These are phyloP conservation scores for Zymoseptoria crescenta DNA, from an alignment of 2,329 filamentous ascomycete species.

Conservation along the genomic window DNA sequence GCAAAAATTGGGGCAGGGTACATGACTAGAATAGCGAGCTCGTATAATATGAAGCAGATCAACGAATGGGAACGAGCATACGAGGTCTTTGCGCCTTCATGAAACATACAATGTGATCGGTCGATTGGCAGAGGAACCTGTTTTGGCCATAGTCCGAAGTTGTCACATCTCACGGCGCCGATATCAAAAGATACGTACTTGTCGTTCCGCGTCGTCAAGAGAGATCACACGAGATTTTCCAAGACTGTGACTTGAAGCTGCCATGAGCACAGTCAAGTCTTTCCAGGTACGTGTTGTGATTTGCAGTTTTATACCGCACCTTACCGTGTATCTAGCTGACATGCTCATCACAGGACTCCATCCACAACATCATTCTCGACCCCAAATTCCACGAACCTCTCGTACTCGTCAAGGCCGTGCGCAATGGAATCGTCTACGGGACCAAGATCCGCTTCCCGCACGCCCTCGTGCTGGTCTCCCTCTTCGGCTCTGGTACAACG, in stretches of 20 bases:
- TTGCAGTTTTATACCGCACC: background rate
- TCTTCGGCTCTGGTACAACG: constrained; percentile 79
- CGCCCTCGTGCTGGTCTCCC: constrained; percentile 92
- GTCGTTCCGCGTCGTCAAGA: too few relatives aligned
- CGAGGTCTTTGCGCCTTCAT: too few relatives aligned
- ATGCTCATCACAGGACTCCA: background rate
- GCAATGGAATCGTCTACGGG: constrained; percentile 93
- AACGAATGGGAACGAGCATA: too few relatives aligned
- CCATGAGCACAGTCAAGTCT: constrained; percentile 9
- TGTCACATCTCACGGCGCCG: too few relatives aligned
- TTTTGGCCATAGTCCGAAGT: too few relatives aligned
- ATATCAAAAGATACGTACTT: too few relatives aligned
- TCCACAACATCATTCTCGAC: constrained; percentile 45
- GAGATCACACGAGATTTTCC: too few relatives aligned
- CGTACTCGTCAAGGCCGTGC: constrained; percentile 78
- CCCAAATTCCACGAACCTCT: constrained; percentile 77
- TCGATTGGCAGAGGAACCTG: too few relatives aligned
- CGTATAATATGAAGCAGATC: too few relatives aligned
- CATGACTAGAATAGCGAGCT: too few relatives aligned
- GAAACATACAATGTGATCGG: too few relatives aligned
- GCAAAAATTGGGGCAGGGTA: too few relatives aligned
- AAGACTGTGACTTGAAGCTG: background rate
- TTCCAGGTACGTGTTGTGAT: constrained; percentile 5
- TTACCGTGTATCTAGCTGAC: constrained; percentile 1
- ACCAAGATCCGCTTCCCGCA: constrained; percentile 96